These are phyloP conservation scores for Hapsidospora chrysogenum DNA, from an alignment of 495 filamentous ascomycete genomes.

Conservation along the genomic window DNA sequence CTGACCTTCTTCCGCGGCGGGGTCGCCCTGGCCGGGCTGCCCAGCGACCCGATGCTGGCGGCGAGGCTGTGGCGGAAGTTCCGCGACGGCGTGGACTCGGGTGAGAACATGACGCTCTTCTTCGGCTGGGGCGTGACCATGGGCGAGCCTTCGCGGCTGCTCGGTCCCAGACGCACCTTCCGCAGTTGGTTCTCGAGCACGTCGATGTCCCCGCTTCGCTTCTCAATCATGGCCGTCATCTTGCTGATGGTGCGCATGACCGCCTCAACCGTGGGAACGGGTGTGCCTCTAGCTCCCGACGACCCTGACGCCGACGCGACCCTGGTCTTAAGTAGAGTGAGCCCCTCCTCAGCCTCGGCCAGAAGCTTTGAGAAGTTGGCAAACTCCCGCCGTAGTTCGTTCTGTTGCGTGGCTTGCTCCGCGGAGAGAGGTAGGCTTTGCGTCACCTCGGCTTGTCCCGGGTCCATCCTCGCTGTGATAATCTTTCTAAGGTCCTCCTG, in stretches of 20 bases:
- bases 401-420: slow-evolving; percentile 67
- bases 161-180: slow-evolving; percentile 38
- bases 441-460: slow-evolving; percentile 39
- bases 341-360: slow-evolving; percentile 59
- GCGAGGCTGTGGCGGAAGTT: slow-evolving; percentile 28
- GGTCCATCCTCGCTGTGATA: slow-evolving; percentile 43
- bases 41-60: slow-evolving; percentile 25
- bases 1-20: slow-evolving; percentile 37
- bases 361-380: slow-evolving; percentile 53
- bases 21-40: slow-evolving; percentile 18
- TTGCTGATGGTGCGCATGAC: slow-evolving; percentile 81
- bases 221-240: slow-evolving; percentile 83
- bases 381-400: slow-evolving; percentile 58
- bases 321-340: slow-evolving; percentile 69
- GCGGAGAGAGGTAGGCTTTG: slow-evolving; percentile 58
- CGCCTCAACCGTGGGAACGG: slow-evolving; percentile 69
- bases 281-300: slow-evolving; percentile 22
- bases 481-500: slow-evolving; percentile 57
- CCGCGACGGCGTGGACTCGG: slow-evolving; percentile 27
- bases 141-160: slow-evolving; percentile 43
- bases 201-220: slow-evolving; percentile 71
- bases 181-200: slow-evolving; percentile 74
- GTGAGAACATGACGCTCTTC: slow-evolving; percentile 36
- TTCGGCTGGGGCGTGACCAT: slow-evolving; percentile 40
- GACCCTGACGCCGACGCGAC: slow-evolving; percentile 40